Evolutionary conservation across 164 flowering plant species (phyloP).

Genomic region (Euptelea pleiosperma): DNA sequence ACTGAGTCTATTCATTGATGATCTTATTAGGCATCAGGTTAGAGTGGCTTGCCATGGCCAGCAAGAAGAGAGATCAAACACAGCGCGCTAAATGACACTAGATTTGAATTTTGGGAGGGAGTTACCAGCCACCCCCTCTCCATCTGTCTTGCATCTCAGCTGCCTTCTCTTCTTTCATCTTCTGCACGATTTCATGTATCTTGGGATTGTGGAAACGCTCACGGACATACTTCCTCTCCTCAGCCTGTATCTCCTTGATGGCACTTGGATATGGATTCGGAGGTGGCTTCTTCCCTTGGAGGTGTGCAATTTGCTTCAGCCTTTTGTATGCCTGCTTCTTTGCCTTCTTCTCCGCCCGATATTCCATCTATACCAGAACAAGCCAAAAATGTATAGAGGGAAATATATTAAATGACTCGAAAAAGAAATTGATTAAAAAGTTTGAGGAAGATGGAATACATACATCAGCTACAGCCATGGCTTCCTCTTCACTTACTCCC

Average conservation of each 20-base stretch:
- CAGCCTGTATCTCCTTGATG: conserved; percentile 73
- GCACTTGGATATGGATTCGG: conserved; percentile 87
- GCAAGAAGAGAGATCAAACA: too few species aligned
- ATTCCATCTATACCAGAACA: conserved; percentile 63
- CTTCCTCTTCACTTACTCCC: conserved; percentile 72
- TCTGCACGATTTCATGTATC: conserved; percentile 35
- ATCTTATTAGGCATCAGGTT: too few species aligned
- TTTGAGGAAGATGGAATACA: conserved; percentile 11
- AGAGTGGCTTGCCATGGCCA: too few species aligned
- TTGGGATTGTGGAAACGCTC: conserved; percentile 57
- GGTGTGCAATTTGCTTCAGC: conserved; percentile 66
- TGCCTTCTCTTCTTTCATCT: conserved; percentile 48
- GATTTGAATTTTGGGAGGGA: too few species aligned
- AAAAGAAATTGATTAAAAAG: not conserved
- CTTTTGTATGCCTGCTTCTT: conserved; percentile 71
- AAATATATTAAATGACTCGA: not conserved
- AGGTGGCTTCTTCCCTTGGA: conserved; percentile 74
- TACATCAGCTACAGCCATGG: conserved; percentile 85
- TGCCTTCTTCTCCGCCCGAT: conserved; percentile 63
- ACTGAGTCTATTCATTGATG: too few species aligned
- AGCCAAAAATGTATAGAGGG: not conserved
- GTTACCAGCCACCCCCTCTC: conserved; percentile 11
- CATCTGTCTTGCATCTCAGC: conserved; percentile 35
- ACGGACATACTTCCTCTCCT: conserved; percentile 59
- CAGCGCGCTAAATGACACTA: too few species aligned